Base-by-base conservation (phyloP, 2,329 filamentous ascomycete genomes). In the Fusarium gaditjirri region DNA sequence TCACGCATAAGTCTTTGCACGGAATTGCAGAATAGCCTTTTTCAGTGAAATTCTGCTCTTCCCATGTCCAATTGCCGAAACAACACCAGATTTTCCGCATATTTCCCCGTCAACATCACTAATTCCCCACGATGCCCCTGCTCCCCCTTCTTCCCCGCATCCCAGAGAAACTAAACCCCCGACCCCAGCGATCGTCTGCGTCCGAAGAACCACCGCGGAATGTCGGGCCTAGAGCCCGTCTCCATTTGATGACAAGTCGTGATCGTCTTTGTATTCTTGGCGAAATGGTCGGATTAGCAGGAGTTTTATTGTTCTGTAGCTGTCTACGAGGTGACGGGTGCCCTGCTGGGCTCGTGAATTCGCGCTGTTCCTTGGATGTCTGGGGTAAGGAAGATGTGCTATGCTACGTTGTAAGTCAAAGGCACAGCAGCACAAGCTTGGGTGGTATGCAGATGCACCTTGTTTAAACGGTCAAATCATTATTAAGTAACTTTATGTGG, bases 211-310 rank as follows among this genome's bases (percentile, higher is more conserved):
- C 65, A 68, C 67, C 74, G 68, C 68, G 67, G 72, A 67, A 68
- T 49, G 65, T 71, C 75, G 75, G 75, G 71, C 63, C 63, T 43
- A 47, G 44, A 39, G 36, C 41, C 76, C 75, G 65, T 73, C 63
- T 70, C 49, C 25, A 42, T 54, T 42, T 33, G 21, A 52, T 31
- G 39, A 38, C 39, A 36, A 33, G 42, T 19, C 41, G 23, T 54
- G 8, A 42, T 44, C 47, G 27, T n/a, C 38, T 54, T 52, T 52
- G 38, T 39, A 8, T n/a, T 36, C 47, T 52, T 52, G 47, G 47
- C 47, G 31, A 27, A 65, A 57, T 72, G 57, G 44, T 49, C 59
- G 63, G 53, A 60, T 35, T 27, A 71, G 64, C 56, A 38, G 62
- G 65, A 36, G 35, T 70, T 53, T n/a, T 49, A 33, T 49, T 49